A percentile compares a stretch with the other conserved stretches of the same genome.
phyloP scores from a whole-genome alignment of 1,284 basidiomycete species.

The Fomes fomentarius region DNA sequence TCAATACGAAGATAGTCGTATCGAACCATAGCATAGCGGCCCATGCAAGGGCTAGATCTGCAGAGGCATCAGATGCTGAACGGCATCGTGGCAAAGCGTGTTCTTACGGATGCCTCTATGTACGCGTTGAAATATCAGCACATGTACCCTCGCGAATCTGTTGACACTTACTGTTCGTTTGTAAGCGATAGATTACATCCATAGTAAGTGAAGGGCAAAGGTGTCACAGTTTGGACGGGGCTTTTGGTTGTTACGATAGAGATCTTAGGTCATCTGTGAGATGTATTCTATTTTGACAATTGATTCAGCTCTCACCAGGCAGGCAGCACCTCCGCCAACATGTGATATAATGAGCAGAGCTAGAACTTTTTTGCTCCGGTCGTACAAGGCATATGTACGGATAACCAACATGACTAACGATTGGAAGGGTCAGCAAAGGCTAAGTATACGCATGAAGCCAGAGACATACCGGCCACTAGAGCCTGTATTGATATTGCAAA shows the following conservation, averaged over 20 bases:
- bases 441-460: no score
- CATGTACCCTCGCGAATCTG: no score
- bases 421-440: no score
- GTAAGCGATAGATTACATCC: constrained; percentile 16
- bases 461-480: constrained; percentile 12
- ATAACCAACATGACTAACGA: constrained; percentile 22
- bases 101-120: constrained; percentile 18
- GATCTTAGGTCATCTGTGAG: neutral
- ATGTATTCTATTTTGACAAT: no score
- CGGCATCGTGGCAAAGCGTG: neutral
- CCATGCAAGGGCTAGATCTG: constrained; percentile 21
- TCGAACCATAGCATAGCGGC: constrained; percentile 23
- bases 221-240: constrained; percentile 4
- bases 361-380: constrained; percentile 21
- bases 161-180: constrained; percentile 11
- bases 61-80: neutral
- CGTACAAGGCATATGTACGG: constrained; percentile 24
- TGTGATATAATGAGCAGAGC: constrained; percentile 14
- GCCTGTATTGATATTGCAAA: constrained; percentile 14
- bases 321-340: constrained; percentile 13
- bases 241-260: constrained; percentile 11
- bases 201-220: constrained; percentile 11
- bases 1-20: constrained; percentile 20
- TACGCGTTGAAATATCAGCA: neutral
- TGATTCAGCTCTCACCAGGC: constrained; percentile 18